These are phyloP conservation scores for Aspergillus olivimuriae DNA, from an alignment of 495 filamentous ascomycete species.

Conservation along the genomic window DNA sequence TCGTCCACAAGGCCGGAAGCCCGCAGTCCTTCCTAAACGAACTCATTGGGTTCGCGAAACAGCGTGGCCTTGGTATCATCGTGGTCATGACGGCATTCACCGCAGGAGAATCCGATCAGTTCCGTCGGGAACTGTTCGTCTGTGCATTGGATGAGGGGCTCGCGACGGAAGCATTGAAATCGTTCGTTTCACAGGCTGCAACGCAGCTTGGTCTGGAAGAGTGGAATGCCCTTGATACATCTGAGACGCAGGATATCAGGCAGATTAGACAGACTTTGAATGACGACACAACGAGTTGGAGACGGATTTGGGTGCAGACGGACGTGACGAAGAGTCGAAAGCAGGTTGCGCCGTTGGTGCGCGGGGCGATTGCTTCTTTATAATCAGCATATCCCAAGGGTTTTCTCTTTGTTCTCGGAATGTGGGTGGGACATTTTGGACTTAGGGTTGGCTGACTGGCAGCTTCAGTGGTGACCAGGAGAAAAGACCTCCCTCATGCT, in stretches of 20 bases:
- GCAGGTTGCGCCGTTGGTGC: constrained; percentile 79
- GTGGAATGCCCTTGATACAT: constrained; percentile 42
- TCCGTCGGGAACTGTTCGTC: constrained; percentile 69
- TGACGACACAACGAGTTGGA: constrained; percentile 15
- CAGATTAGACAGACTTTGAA: constrained; percentile 28
- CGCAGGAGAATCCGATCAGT: constrained; percentile 34
- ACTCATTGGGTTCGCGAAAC: constrained; percentile 47
- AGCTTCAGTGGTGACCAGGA: no score
- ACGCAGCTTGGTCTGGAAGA: constrained; percentile 50
- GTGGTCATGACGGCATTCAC: constrained; percentile 71
- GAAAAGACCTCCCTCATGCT: no score
- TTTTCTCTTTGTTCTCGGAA: no score
- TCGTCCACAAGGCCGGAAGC: constrained; percentile 48
- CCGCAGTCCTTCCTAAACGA: constrained; percentile 39
- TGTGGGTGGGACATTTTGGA: no score
- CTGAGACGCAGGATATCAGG: constrained; percentile 17
- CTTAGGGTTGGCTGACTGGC: no score
- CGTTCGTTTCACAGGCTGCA: constrained; percentile 44
- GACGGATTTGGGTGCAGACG: constrained; percentile 60
- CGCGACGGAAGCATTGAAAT: constrained; percentile 39
- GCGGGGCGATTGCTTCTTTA: constrained; percentile 51
- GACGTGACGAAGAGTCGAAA: constrained; percentile 71
- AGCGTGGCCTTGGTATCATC: constrained; percentile 56
- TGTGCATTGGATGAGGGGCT: constrained; percentile 44
- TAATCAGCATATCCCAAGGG: no score